Evolutionary conservation across 2,329 filamentous ascomycete genomes (phyloP).

Genomic region (Penicillium sp.): DNA sequence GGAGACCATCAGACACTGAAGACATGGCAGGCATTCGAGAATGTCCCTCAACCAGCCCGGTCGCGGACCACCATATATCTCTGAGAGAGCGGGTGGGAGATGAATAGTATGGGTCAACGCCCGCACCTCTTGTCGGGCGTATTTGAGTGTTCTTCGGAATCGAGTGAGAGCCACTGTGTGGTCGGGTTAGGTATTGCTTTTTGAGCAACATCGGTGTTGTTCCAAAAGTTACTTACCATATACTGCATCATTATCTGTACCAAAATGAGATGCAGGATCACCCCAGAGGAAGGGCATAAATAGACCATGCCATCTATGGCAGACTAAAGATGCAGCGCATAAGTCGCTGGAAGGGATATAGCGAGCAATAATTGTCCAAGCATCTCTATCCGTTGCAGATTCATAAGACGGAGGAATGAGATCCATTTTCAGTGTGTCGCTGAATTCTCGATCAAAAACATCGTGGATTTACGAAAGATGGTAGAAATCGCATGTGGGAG

Average conservation of each 20-base stretch:
- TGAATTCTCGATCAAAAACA: background rate
- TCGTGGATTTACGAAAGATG: background rate
- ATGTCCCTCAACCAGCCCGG: slow-evolving; percentile 59
- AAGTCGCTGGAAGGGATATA: slow-evolving; percentile 57
- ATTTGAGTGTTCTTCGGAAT: slow-evolving; percentile 56
- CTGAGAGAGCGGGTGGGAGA: slow-evolving; percentile 58
- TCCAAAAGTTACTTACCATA: slow-evolving; percentile 43
- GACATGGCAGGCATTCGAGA: slow-evolving; percentile 54
- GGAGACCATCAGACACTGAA: slow-evolving; percentile 59
- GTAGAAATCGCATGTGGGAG: background rate
- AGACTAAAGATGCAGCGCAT: slow-evolving; percentile 55
- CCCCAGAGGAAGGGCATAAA: slow-evolving; percentile 62
- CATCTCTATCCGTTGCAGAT: slow-evolving; percentile 53
- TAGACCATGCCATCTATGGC: slow-evolving; percentile 55
- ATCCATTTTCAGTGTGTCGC: slow-evolving; percentile 45
- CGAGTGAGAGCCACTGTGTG: slow-evolving; percentile 55
- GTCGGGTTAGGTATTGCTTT: background rate
- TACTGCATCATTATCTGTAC: slow-evolving; percentile 57
- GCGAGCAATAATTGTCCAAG: slow-evolving; percentile 54
- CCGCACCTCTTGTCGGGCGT: slow-evolving; percentile 52
- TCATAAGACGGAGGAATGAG: slow-evolving; percentile 60
- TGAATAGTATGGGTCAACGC: slow-evolving; percentile 60
- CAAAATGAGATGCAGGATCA: slow-evolving; percentile 61
- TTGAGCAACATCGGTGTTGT: background rate
- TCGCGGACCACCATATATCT: slow-evolving; percentile 59